These are phyloP conservation scores for Cyberlindnera japonica DNA, from an alignment of 805 yeast species.

Conservation along the genomic window DNA sequence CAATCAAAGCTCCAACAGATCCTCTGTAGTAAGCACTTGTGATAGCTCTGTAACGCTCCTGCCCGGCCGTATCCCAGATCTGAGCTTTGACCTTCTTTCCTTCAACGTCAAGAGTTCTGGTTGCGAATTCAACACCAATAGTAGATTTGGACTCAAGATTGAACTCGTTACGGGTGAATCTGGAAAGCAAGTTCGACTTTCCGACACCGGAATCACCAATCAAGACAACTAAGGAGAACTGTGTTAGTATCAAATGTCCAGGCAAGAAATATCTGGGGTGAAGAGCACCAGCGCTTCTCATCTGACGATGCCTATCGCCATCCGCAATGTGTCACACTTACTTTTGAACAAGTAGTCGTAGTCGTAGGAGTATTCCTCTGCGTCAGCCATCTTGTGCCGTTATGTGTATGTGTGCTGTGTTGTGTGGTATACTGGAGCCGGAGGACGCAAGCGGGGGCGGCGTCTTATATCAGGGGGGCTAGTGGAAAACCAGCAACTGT, in stretches of 20 bases:
- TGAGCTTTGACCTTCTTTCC: conserved; percentile 84
- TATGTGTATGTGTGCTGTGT: conserved; percentile 2
- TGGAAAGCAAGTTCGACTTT: conserved; percentile 85
- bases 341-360: conserved; percentile 90
- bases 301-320: too few species aligned
- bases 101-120: conserved; percentile 85
- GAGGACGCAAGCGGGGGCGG: neutral
- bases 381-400: conserved; percentile 24
- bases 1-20: conserved; percentile 95
- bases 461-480: neutral
- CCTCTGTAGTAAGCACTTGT: conserved; percentile 97
- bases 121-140: conserved; percentile 97
- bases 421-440: too few species aligned
- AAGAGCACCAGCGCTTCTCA: too few species aligned
- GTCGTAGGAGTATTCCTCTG: conserved; percentile 70
- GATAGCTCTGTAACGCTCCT: conserved; percentile 96
- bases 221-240: conserved; percentile 56
- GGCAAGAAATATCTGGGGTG: too few species aligned
- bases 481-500: neutral
- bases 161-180: conserved; percentile 95
- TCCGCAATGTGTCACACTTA: too few species aligned
- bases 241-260: conserved; percentile 13
- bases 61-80: conserved; percentile 99
- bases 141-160: conserved; percentile 92
- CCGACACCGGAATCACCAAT: conserved; percentile 99